Percentiles rank a stretch among this genome's conserved stretches.
Evolutionary conservation across 1,284 basidiomycete genomes (phyloP).

Genomic region (Puccinia sorghi): DNA sequence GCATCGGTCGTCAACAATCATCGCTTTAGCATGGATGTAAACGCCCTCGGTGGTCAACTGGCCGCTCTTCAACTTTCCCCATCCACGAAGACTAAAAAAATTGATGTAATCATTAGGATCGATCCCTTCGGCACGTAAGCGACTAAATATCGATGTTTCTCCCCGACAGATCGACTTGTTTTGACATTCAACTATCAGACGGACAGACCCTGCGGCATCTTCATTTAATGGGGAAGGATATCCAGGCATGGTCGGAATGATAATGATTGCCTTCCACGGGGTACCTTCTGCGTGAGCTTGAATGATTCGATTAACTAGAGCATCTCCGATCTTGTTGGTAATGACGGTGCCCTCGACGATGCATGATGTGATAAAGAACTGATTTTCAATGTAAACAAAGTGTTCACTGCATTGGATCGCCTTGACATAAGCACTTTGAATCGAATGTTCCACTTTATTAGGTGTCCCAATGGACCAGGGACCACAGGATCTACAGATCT

Average conservation of each 20-base stretch:
- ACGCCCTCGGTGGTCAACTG: slow-evolving; percentile 79
- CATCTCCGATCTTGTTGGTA: slow-evolving; percentile 93
- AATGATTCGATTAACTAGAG: slow-evolving; percentile 86
- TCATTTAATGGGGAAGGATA: slow-evolving; percentile 93
- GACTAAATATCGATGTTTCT: slow-evolving; percentile 85
- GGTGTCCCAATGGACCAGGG: slow-evolving; percentile 95
- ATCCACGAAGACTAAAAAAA: slow-evolving; percentile 87
- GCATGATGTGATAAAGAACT: slow-evolving; percentile 98
- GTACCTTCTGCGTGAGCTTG: slow-evolving; percentile 78
- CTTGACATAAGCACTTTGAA: slow-evolving; percentile 83
- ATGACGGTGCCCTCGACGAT: slow-evolving; percentile 79
- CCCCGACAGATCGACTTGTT: slow-evolving; percentile 85
- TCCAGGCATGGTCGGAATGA: slow-evolving; percentile 89
- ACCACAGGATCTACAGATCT: slow-evolving; percentile 91
- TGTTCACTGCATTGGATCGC: slow-evolving; percentile 93
- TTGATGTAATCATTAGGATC: slow-evolving; percentile 90
- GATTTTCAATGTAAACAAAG: slow-evolving; percentile 93
- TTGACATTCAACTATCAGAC: slow-evolving; percentile 90
- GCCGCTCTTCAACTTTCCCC: slow-evolving; percentile 86
- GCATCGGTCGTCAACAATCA: slow-evolving; percentile 92
- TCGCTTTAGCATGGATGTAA: slow-evolving; percentile 85
- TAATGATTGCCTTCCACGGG: slow-evolving; percentile 86
- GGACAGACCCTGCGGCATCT: slow-evolving; percentile 84
- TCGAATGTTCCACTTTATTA: slow-evolving; percentile 82
- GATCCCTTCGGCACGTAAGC: slow-evolving; percentile 82